phyloP scores from a whole-genome alignment of 192 early-diverging fungal species.

The Podila verticillata region DNA sequence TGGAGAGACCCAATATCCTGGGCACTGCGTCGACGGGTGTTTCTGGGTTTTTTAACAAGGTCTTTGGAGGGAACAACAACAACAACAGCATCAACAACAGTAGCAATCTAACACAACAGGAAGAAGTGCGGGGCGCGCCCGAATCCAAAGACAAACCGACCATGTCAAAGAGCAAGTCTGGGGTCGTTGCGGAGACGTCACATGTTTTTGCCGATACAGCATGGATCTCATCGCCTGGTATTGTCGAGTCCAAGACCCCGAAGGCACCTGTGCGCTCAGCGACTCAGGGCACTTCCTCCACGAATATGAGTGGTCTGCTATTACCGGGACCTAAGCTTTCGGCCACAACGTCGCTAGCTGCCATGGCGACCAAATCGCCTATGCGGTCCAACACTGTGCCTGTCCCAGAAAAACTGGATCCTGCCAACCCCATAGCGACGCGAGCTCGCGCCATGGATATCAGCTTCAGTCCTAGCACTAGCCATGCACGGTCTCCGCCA shows the following conservation, averaged over 20 bases:
- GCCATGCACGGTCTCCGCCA: neutral
- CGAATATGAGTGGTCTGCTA: neutral
- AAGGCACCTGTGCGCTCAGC: neutral
- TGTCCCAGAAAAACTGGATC: constrained; percentile 2
- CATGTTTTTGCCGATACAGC: constrained; percentile 28
- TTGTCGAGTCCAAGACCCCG: neutral
- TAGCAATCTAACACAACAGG: no score
- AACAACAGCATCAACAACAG: neutral
- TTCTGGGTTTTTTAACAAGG: constrained; percentile 48
- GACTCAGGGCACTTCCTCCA: neutral
- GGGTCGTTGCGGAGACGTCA: constrained; percentile 26
- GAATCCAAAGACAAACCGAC: constrained; percentile 11
- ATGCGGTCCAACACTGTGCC: constrained; percentile 24
- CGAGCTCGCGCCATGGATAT: constrained; percentile 28
- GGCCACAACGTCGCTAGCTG: constrained; percentile 27
- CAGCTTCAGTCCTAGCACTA: constrained; percentile 13
- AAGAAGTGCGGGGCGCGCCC: neutral
- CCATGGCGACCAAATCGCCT: constrained; percentile 29
- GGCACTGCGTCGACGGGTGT: constrained; percentile 29
- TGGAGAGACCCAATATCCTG: constrained; percentile 37
- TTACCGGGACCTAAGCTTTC: constrained; percentile 18
- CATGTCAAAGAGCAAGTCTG: constrained; percentile 33
- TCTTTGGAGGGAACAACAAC: constrained; percentile 32
- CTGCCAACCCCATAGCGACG: neutral
- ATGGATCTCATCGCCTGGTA: constrained; percentile 29